Base-by-base conservation (phyloP, 208 protist genomes). In the Porcisia deanei region DNA sequence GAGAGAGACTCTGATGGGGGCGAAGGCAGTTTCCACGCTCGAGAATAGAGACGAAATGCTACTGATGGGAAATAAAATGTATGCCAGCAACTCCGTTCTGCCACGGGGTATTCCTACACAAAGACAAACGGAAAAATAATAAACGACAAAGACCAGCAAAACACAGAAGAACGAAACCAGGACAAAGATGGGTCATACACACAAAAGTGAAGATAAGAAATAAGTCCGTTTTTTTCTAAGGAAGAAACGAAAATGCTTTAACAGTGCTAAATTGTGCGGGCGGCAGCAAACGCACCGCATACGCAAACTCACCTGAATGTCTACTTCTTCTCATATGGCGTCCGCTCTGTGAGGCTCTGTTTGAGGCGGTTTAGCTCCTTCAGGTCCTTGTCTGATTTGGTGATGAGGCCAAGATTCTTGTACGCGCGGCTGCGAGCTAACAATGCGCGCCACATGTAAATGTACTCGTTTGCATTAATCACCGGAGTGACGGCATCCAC, bases 371-470 rank as follows among this genome's bases (percentile, higher is more conserved):
- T 86, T 54, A 97, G 86, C 30, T 82, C 80, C 82, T 94, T 92
- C 79, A 92, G 73, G 72, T 95, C 93, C 76, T 92, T 92, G 72
- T 97, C 90, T 18, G 88, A 83, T 41, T 92, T 82, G 41, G 88
- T 94, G 72, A 97, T 93, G 68, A 91, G 83, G 52, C 93, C 93
- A 1, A 96, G 84, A 5, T 81, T 81, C 79, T 94, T 91, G 80
- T 93, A 88, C 10, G 90, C 90, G 22, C 89, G 89, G 68, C 88
- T 91, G 52, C 91, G 89, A 22, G 90, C 88, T 76, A 97, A 83
- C 64, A 93, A 81, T 3, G 93, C 93, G 45, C 90, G 82, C 91
- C 93, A 97, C 91, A 97, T 95, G 81, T 97, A 91, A 65, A 97
- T 88, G 81, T 90, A 97, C 78, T 95, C 89, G 73, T 96, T 85